Evolutionary conservation across 2,329 filamentous ascomycete genomes (phyloP), one percentile per base, ranked within the genome.

Genomic region (Teratosphaeria zuluensis): DNA sequence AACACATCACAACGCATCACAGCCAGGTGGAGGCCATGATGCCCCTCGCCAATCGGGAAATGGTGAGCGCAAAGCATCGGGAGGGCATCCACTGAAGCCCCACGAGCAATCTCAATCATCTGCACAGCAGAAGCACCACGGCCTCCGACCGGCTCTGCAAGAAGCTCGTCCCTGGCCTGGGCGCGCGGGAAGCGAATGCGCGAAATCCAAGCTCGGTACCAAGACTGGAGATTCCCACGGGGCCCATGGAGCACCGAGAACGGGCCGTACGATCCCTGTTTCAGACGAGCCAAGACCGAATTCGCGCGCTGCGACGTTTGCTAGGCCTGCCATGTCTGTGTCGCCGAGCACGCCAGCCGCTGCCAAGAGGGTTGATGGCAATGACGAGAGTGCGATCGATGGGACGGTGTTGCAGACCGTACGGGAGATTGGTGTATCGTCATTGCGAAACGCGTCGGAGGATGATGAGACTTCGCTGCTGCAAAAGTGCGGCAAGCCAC

Each of bases 1-100:
- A 58, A 24, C 54, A 60, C 32, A 56, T 51, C 48, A 54, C 53
- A 33, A 33, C 30, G n/a, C 12, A 38, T 33, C n/a, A 21, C 42
- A 19, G 52, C 38, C 31, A 51, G 19, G 56, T 55, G 21, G 35
- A 21, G 24, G 24, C 24, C 32, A 11, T 14, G 19, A n/a, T 11
- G 52, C 12, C 31, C 28, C 31, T 12, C 19, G n/a, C 8, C 11
- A 32, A n/a, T 32, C 42, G 42, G n/a, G 42, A 24, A 6, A n/a
- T 53, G 12, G 24, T 53, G 6, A 11, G 32, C 24, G 52, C 28
- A 32, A 53, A 31, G 16, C 28, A 16, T 31, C 16, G 8, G 6
- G 16, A 31, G 24, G 24, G 32, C 28, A 19, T 12, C 28, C 52
- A 30, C 24, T 16, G 52, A 31, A 53, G 19, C 14, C 19, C 52